A percentile compares a stretch with the other conserved stretches of the same genome.
These are phyloP conservation scores for Echeveria elegans DNA, from an alignment of 164 flowering plant species.

Conservation along the genomic window DNA sequence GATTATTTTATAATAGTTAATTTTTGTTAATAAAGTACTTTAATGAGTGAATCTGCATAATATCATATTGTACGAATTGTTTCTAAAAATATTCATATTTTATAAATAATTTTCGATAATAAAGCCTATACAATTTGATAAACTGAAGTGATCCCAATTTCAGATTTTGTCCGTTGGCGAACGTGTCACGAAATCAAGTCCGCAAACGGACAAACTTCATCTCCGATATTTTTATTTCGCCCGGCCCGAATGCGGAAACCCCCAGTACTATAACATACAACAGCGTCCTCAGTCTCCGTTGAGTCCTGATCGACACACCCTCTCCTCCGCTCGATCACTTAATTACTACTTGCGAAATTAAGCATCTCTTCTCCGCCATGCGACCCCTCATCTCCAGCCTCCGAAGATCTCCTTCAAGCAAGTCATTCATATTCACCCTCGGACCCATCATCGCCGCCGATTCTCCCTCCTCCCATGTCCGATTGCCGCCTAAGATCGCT, in stretches of 20 bases:
- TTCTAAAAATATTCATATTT: too few species aligned
- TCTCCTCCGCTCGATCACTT: neutral
- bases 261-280: neutral
- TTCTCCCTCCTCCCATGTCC: neutral
- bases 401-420: conserved; percentile 1
- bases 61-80: too few species aligned
- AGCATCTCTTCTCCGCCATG: neutral
- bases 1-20: too few species aligned
- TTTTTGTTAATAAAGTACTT: too few species aligned
- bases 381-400: conserved; percentile 1
- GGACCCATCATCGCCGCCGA: neutral
- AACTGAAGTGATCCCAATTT: neutral
- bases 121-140: neutral
- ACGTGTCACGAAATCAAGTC: neutral
- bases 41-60: too few species aligned
- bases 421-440: neutral
- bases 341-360: too few species aligned
- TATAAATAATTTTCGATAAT: too few species aligned
- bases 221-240: neutral
- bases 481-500: neutral
- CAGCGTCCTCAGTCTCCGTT: neutral
- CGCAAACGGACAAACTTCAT: neutral
- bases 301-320: too few species aligned
- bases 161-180: neutral
- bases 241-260: neutral